Evolutionary conservation across 2,329 filamentous ascomycete species (phyloP), one percentile per base, ranked within the genome.

Genomic region (Periconia digitata): DNA sequence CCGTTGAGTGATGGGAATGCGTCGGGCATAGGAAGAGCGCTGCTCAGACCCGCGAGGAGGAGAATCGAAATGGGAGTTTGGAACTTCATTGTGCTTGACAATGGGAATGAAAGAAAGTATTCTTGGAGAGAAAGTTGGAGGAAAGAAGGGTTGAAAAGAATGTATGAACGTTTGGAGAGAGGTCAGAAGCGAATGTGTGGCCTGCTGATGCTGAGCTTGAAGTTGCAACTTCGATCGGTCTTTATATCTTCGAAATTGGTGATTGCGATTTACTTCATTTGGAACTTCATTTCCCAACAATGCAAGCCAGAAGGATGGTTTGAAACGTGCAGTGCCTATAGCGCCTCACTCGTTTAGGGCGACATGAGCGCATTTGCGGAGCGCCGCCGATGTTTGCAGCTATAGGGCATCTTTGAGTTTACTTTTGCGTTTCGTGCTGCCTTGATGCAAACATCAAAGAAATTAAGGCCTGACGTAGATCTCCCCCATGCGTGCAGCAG

Each of bases 41-140:
- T 57, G 47, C 49, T 54, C 8, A 59, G 23, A 38, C 62, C 58
- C 3, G 54, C 58, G 10, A 66, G 48, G 29, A 51, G 53, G 16
- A 64, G 22, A 27, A 63, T 5, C 4, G 50, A 51, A 12, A 43
- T 49, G 23, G 54, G 47, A 6, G 56, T 49, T 21, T 40, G 24
- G 50, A 59, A 61, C 48, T 60, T 67, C 64, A 66, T 67, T n/a
- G 55, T 59, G 49, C 22, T 3, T 8, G 43, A 23, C 24, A 6
- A 51, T 41, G 15, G 42, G 40, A 56, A 39, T 43, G 55, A 60
- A 56, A 18, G 54, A 50, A 39, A 13, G 58, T 59, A 55, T 55
- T 51, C 58, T 50, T 54, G 58, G 63, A 58, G 55, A 46, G 23
- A 6, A 21, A 6, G 21, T 40, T 37, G 7, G n/a, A 37, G 7